Percentiles rank a stretch among this genome's conserved stretches.
phyloP scores from a whole-genome alignment of 768 basidiomycete genomes.

The Boletus barrowsii region DNA sequence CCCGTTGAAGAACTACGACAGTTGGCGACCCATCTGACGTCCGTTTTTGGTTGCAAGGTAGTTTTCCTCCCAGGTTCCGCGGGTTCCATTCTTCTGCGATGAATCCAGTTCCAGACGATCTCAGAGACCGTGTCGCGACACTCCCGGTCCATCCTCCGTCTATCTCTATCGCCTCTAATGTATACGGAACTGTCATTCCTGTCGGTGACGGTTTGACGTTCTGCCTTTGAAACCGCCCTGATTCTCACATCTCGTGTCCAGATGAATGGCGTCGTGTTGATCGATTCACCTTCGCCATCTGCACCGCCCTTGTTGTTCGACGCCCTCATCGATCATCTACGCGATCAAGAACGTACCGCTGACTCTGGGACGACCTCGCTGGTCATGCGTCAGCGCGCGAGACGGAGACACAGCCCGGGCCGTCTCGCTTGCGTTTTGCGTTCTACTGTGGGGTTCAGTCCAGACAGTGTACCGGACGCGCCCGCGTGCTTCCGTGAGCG shows the following conservation, averaged over 20 bases:
- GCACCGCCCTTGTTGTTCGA: constrained; percentile 52
- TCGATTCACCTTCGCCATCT: constrained; percentile 63
- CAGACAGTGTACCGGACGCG: constrained; percentile 33
- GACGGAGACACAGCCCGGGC: constrained; percentile 10
- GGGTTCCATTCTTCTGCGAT: constrained; percentile 70
- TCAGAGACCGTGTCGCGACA: constrained; percentile 38
- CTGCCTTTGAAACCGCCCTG: constrained; percentile 59
- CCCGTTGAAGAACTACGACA: constrained; percentile 39
- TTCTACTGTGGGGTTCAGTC: constrained; percentile 46
- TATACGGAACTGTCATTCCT: constrained; percentile 49
- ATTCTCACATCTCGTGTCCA: constrained; percentile 38
- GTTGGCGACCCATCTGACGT: constrained; percentile 43
- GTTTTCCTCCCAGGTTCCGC: constrained; percentile 46
- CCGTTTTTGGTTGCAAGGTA: constrained; percentile 35
- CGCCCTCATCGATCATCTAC: constrained; percentile 47
- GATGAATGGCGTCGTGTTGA: constrained; percentile 58
- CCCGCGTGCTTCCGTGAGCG: constrained; percentile 55
- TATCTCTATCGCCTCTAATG: constrained; percentile 63
- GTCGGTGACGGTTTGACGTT: constrained; percentile 51
- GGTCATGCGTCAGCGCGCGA: constrained; percentile 34
- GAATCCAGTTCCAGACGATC: constrained; percentile 51
- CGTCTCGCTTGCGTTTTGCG: constrained; percentile 49
- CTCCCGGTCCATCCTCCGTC: constrained; percentile 44
- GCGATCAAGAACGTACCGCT: constrained; percentile 27
- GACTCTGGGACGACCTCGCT: constrained; percentile 30